phyloP scores from a whole-genome alignment of 495 filamentous ascomycete genomes.

The Amniculicola lignicola region DNA sequence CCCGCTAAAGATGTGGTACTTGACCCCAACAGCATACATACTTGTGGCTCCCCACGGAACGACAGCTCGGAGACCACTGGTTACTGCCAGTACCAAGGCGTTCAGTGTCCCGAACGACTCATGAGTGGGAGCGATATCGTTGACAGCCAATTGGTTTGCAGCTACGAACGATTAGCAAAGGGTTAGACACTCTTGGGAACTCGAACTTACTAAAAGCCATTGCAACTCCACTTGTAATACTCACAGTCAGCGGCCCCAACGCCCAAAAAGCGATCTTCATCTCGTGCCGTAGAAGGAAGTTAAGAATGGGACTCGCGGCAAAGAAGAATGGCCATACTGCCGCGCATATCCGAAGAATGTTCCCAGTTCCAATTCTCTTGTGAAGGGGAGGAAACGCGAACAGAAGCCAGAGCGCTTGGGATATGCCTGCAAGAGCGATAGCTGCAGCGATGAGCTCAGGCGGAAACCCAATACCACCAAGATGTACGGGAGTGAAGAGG shows the following conservation, averaged over 20 bases:
- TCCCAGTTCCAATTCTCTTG: slow-evolving; percentile 56
- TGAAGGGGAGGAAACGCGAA: slow-evolving; percentile 62
- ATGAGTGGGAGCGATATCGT: slow-evolving; percentile 62
- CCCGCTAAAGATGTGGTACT: slow-evolving; percentile 54
- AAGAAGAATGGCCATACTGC: slow-evolving; percentile 59
- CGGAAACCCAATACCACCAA: slow-evolving; percentile 62
- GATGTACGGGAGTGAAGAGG: slow-evolving; percentile 53
- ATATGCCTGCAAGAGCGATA: slow-evolving; percentile 56
- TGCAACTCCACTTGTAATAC: slow-evolving; percentile 56
- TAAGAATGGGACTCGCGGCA: slow-evolving; percentile 48
- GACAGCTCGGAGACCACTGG: slow-evolving; percentile 54
- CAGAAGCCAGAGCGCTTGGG: slow-evolving; percentile 64
- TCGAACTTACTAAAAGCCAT: slow-evolving; percentile 59
- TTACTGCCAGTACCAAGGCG: slow-evolving; percentile 56
- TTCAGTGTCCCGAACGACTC: slow-evolving; percentile 62
- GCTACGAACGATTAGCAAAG: slow-evolving; percentile 36
- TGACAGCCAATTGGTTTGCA: slow-evolving; percentile 63
- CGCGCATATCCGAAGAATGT: slow-evolving; percentile 54
- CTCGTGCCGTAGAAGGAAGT: slow-evolving; percentile 49
- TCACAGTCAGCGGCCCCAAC: slow-evolving; percentile 41
- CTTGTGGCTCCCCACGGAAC: slow-evolving; percentile 59
- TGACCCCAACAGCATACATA: slow-evolving; percentile 59
- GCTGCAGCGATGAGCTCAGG: slow-evolving; percentile 57
- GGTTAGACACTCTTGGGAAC: not conserved
- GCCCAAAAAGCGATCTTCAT: slow-evolving; percentile 54